These are phyloP conservation scores for Populus tremula DNA, from an alignment of 345 rosid genomes.

Conservation along the genomic window DNA sequence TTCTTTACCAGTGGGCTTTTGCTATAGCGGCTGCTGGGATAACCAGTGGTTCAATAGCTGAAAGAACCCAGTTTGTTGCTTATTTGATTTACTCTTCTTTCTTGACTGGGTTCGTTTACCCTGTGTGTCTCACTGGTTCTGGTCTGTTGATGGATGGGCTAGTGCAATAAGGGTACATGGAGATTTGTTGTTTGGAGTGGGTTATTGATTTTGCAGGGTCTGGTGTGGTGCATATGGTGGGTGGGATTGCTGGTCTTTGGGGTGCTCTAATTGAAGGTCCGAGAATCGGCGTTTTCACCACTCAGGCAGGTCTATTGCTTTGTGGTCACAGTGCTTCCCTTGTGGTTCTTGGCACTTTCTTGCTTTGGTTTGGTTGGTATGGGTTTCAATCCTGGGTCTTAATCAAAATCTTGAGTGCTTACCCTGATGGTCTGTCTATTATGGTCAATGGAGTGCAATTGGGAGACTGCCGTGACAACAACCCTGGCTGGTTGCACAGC, in stretches of 20 bases:
- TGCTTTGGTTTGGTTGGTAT: conserved; percentile 86
- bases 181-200: conserved; percentile 57
- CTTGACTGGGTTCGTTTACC: conserved; percentile 85
- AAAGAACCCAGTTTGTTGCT: conserved; percentile 84
- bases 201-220: conserved; percentile 81
- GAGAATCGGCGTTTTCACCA: conserved; percentile 53
- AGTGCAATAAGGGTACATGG: conserved; percentile 38
- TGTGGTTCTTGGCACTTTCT: conserved; percentile 68
- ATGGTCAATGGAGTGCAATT: conserved; percentile 82
- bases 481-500: conserved; percentile 87
- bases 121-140: conserved; percentile 93
- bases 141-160: conserved; percentile 88
- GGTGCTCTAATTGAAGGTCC: conserved; percentile 81
- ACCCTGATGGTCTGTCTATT: conserved; percentile 28
- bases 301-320: conserved; percentile 34
- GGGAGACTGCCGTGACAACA: conserved; percentile 93
- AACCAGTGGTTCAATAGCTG: conserved; percentile 91
- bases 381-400: conserved; percentile 82
- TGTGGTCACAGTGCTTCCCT: conserved; percentile 76
- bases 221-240: conserved; percentile 77
- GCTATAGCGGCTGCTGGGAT: conserved; percentile 95
- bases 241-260: conserved; percentile 78
- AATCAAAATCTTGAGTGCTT: conserved; percentile 39
- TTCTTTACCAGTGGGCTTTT: conserved; percentile 94
- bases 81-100: conserved; percentile 79